Conservation (phyloP, 495 filamentous ascomycete species). For the Xylaria bambusicola region DNA sequence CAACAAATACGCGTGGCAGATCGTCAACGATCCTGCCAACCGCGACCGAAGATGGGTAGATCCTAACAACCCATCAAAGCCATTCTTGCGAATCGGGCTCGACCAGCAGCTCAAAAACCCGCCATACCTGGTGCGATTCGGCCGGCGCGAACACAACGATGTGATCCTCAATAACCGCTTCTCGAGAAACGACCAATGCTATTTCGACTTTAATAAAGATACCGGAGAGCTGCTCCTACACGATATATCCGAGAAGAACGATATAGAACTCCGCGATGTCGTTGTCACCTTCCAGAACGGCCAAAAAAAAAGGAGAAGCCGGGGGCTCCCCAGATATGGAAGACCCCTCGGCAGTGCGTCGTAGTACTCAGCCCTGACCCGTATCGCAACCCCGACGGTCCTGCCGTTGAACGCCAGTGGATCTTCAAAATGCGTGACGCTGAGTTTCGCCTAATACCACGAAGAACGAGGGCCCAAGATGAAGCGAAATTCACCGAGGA, state of each 20-base stretch:
- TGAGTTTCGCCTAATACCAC: constrained; percentile 14
- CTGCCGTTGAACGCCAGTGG: constrained; percentile 8
- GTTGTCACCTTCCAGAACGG: background rate
- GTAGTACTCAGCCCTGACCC: constrained; percentile 19
- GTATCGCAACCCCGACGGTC: background rate
- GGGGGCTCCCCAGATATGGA: constrained; percentile 16
- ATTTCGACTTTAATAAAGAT: constrained; percentile 22
- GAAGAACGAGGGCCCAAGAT: constrained; percentile 10
- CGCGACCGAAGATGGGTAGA: no score
- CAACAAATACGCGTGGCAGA: no score
- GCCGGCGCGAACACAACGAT: constrained; percentile 19
- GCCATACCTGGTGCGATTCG: constrained; percentile 19
- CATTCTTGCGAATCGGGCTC: constrained; percentile 17
- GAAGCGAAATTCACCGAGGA: constrained; percentile 11
- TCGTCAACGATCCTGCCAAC: no score
- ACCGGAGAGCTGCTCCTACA: constrained; percentile 21
- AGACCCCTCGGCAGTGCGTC: constrained; percentile 21
- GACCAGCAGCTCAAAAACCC: constrained; percentile 16
- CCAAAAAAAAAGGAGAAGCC: background rate
- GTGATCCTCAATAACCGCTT: constrained; percentile 17
- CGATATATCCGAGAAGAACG: constrained; percentile 21
- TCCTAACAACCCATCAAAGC: background rate
- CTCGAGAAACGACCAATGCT: constrained; percentile 20
- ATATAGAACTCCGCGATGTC: constrained; percentile 14
- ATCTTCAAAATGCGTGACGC: constrained; percentile 17